phyloP scores from a whole-genome alignment of 2,329 filamentous ascomycete species.

The Colletotrichum lupini region DNA sequence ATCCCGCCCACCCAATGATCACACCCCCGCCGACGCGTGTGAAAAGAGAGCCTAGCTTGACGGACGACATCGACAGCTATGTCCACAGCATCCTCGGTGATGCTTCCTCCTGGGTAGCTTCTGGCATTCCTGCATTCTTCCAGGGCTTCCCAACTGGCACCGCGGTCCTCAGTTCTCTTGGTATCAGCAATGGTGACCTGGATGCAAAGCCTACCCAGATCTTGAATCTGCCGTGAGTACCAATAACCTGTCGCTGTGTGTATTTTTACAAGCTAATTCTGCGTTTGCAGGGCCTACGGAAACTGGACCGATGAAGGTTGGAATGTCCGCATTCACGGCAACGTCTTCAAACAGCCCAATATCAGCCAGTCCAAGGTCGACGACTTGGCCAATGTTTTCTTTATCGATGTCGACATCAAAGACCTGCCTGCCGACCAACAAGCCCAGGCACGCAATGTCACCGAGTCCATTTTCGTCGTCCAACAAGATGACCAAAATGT shows the following conservation, averaged over 20 bases:
- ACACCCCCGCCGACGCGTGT: constrained; percentile 38
- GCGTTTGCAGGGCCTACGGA: constrained; percentile 63
- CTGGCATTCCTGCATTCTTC: constrained; percentile 75
- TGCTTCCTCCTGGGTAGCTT: constrained; percentile 69
- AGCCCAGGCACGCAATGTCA: constrained; percentile 78
- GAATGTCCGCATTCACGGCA: constrained; percentile 81
- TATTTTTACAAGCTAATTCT: constrained; percentile 16
- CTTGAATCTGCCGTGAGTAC: constrained; percentile 71
- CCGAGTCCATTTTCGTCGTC: constrained; percentile 78
- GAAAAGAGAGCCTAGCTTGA: constrained; percentile 40
- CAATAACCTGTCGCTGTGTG: background rate
- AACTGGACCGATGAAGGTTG: constrained; percentile 84
- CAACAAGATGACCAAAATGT: constrained; percentile 75
- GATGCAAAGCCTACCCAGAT: constrained; percentile 75
- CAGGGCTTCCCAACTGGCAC: constrained; percentile 72
- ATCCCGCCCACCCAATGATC: constrained; percentile 39
- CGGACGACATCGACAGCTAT: constrained; percentile 59
- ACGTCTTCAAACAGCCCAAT: constrained; percentile 83
- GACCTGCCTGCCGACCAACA: constrained; percentile 69
- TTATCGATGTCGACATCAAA: constrained; percentile 72
- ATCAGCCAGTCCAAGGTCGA: constrained; percentile 73
- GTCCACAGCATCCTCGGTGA: constrained; percentile 62
- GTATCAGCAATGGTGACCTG: constrained; percentile 67
- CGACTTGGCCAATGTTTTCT: constrained; percentile 75
- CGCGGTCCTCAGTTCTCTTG: constrained; percentile 70